Conservation (phyloP, 306 rosid species). For the Quercus agrifolia region DNA sequence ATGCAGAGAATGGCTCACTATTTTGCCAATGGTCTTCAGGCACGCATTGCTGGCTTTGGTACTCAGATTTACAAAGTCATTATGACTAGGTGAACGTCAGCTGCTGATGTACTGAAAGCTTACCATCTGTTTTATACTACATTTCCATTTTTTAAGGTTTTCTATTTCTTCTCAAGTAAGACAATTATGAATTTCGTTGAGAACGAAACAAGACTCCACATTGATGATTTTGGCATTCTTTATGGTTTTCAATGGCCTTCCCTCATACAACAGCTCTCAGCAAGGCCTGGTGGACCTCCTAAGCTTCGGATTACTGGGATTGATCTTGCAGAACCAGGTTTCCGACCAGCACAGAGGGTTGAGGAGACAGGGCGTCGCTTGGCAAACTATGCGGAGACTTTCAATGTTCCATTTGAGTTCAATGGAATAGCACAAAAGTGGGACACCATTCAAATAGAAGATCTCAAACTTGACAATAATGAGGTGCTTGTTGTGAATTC, state of each 20-base stretch:
- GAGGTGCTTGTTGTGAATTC: slow-evolving; percentile 32
- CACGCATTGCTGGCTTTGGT: slow-evolving; percentile 37
- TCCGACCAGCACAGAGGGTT: slow-evolving; percentile 35
- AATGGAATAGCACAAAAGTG: slow-evolving; percentile 36
- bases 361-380: slow-evolving; percentile 32
- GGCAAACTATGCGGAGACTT: slow-evolving; percentile 29
- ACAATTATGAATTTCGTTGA: slow-evolving; percentile 33
- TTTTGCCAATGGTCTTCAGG: slow-evolving; percentile 41
- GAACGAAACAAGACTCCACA: slow-evolving; percentile 34
- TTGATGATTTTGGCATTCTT: slow-evolving; percentile 34
- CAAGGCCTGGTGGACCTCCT: slow-evolving; percentile 35
- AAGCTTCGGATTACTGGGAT: slow-evolving; percentile 36
- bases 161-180: slow-evolving; percentile 30
- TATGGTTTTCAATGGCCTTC: slow-evolving; percentile 39
- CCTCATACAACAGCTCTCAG: slow-evolving; percentile 19
- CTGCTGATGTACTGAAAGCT: slow-evolving; percentile 37
- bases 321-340: slow-evolving; percentile 39
- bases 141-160: slow-evolving; percentile 32
- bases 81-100: slow-evolving; percentile 29
- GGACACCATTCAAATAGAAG: slow-evolving; percentile 39
- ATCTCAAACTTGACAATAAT: slow-evolving; percentile 30
- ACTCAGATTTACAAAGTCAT: slow-evolving; percentile 29
- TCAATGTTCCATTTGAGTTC: slow-evolving; percentile 36
- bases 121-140: slow-evolving; percentile 33
- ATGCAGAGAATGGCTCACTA: slow-evolving; percentile 35